Conservation (phyloP, 2,329 filamentous ascomycete species). For the Alternaria sp. region DNA sequence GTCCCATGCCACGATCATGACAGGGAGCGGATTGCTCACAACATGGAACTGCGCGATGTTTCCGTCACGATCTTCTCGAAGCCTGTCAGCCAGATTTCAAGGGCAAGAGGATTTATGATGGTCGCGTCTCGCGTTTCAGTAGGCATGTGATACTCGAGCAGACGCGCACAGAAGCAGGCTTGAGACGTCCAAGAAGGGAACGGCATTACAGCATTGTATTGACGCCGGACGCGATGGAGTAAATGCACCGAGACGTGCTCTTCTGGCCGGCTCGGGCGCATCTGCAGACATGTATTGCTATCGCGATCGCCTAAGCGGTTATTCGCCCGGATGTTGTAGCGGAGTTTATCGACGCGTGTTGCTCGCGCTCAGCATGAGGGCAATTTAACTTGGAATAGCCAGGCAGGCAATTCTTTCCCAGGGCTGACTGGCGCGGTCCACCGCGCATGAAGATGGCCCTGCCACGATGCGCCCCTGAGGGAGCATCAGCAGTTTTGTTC, state of each 20-base stretch:
- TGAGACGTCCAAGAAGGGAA: constrained; percentile 32
- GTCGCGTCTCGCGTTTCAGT: constrained; percentile 41
- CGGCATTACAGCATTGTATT: constrained; percentile 18
- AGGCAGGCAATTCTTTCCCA: constrained; percentile 19
- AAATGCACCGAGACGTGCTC: constrained; percentile 27
- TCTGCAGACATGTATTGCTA: constrained; percentile 18
- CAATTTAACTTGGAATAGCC: constrained; percentile 40
- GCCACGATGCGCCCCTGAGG: constrained; percentile 22
- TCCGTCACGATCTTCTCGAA: constrained; percentile 41
- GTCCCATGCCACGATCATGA: constrained; percentile 50
- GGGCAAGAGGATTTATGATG: constrained; percentile 12
- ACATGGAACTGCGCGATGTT: constrained; percentile 34
- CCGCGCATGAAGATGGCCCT: constrained; percentile 24
- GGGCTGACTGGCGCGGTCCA: constrained; percentile 14
- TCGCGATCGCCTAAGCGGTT: constrained; percentile 24
- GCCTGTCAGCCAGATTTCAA: constrained; percentile 23
- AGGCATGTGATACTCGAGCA: constrained; percentile 22
- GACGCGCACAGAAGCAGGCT: constrained; percentile 22
- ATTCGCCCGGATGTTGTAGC: constrained; percentile 23
- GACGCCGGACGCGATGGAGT: constrained; percentile 21
- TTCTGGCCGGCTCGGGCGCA: constrained; percentile 16
- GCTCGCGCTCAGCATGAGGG: constrained; percentile 34
- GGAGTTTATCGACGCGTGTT: constrained; percentile 33
- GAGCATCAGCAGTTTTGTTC: constrained; percentile 14
- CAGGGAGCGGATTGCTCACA: constrained; percentile 33